Evolutionary conservation across 2,329 filamentous ascomycete species (phyloP), one percentile per base, ranked within the genome.

Genomic region (Aspergillus eucalypticola): DNA sequence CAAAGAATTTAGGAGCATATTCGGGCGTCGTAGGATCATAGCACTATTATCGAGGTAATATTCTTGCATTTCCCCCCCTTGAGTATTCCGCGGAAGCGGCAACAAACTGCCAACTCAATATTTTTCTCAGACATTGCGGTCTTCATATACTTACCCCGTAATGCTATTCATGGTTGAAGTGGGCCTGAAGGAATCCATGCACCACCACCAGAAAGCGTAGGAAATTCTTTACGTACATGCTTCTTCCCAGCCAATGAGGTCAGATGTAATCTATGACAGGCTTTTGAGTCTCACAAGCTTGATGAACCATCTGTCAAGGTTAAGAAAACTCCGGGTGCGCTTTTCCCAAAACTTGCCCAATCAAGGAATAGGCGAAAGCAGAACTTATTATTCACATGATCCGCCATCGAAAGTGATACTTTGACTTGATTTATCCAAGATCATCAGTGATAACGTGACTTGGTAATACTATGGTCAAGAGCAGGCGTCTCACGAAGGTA

Each of bases 91-190:
- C 46, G 25, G n/a, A 10, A 29, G 46, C 46, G 46, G 46, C 25
- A 32, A 19, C 46, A 17, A 10, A 29, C 8, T n/a, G 46, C 46
- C 23, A 2, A 13, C 32, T 35, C 32, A 35, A 15, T 50, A 29
- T 50, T 29, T 19, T 19, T 27, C n/a, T 32, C 23, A 32, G 25
- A 11, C 46, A 50, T 17, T 49, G 46, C 29, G 15, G 29, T 29
- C 46, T 50, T 50, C 41, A 44, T 44, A 44, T 29, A 27, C 23
- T n/a, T 50, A 50, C 46, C 46, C 46, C 46, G 8, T 50, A 50
- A n/a, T 50, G 46, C 46, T 27, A 32, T 50, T 15, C 7, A 29
- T 32, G 46, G 23, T 17, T 27, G 46, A n/a, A 11, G 46, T 50
- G 46, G 46, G 46, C 46, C 46, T 29, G 25, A 17, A 29, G 11